Evolutionary conservation across 1,284 basidiomycete genomes (phyloP).

Genomic region (Trametes hirsuta): DNA sequence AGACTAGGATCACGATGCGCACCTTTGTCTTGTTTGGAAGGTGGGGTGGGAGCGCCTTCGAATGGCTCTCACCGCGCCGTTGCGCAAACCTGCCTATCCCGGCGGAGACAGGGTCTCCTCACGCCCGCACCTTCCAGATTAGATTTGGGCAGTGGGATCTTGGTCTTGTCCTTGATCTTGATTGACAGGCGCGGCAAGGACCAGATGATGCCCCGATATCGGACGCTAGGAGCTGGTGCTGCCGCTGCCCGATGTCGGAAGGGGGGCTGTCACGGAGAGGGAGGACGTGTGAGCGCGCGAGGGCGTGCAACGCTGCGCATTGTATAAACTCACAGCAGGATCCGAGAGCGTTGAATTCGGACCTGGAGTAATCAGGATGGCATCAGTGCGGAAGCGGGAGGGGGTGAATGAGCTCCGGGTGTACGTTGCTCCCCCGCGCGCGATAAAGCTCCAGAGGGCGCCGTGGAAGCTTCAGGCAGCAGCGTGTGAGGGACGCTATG

Average conservation of each 20-base stretch:
- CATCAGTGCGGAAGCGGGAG: not conserved
- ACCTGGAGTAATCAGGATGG: not conserved
- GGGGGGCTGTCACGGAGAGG: too few species aligned
- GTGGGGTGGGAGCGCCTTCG: not conserved
- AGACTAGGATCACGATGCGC: not conserved
- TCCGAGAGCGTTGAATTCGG: not conserved
- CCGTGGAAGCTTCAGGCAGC: not conserved
- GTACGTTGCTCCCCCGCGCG: not conserved
- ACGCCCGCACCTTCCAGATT: not conserved
- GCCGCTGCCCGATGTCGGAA: not conserved
- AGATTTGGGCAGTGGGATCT: not conserved
- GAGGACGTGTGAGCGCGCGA: not conserved
- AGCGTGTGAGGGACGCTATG: conserved; percentile 3
- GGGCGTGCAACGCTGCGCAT: not conserved
- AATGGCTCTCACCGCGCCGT: not conserved
- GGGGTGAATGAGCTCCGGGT: not conserved
- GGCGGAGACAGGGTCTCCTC: not conserved
- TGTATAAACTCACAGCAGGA: conserved; percentile 4
- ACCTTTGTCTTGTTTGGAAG: not conserved
- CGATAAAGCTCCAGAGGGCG: not conserved
- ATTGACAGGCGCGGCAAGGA: conserved; percentile 1
- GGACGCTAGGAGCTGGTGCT: not conserved
- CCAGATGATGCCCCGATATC: not conserved
- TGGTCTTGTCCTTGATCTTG: conserved; percentile 12
- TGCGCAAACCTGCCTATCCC: not conserved